Conservation (phyloP, 2,329 filamentous ascomycete genomes). For the Aspergillus calidoustus region DNA sequence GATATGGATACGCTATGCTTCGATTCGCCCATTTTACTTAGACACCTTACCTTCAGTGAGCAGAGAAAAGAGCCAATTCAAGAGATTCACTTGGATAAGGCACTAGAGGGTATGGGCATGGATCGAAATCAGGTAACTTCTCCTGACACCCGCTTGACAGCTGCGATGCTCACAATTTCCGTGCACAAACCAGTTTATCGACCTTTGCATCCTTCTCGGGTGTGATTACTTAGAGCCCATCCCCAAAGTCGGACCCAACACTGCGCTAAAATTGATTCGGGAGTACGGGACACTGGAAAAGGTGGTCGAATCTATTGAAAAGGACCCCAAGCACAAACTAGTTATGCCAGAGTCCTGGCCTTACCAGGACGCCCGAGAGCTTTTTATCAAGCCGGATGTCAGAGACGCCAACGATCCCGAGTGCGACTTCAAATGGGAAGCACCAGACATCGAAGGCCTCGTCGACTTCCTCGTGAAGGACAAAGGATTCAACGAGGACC, state of each 20-base stretch:
- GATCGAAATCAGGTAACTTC: slow-evolving; percentile 73
- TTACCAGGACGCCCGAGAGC: slow-evolving; percentile 83
- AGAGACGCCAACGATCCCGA: slow-evolving; percentile 78
- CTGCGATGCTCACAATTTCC: not conserved
- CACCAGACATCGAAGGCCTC: slow-evolving; percentile 86
- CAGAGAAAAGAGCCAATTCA: slow-evolving; percentile 97
- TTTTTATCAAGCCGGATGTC: slow-evolving; percentile 93
- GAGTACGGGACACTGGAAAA: slow-evolving; percentile 88
- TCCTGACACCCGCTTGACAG: not conserved
- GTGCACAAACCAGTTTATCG: slow-evolving; percentile 73
- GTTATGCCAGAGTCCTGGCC: slow-evolving; percentile 95
- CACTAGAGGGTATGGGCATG: slow-evolving; percentile 86
- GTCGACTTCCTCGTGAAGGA: slow-evolving; percentile 88
- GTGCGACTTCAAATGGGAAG: slow-evolving; percentile 98
- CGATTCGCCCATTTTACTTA: slow-evolving; percentile 83
- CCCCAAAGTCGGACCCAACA: slow-evolving; percentile 89
- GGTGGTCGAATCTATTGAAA: slow-evolving; percentile 79
- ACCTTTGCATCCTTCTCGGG: slow-evolving; percentile 94
- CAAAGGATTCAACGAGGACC: slow-evolving; percentile 96
- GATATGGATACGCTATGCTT: slow-evolving; percentile 99
- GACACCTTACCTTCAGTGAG: slow-evolving; percentile 95
- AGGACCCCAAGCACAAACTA: slow-evolving; percentile 78
- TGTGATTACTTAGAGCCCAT: slow-evolving; percentile 98
- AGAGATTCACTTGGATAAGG: slow-evolving; percentile 87
- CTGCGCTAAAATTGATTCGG: slow-evolving; percentile 90